Conservation (phyloP, 177 flowering plant species). For the Vitis hybrid region DNA sequence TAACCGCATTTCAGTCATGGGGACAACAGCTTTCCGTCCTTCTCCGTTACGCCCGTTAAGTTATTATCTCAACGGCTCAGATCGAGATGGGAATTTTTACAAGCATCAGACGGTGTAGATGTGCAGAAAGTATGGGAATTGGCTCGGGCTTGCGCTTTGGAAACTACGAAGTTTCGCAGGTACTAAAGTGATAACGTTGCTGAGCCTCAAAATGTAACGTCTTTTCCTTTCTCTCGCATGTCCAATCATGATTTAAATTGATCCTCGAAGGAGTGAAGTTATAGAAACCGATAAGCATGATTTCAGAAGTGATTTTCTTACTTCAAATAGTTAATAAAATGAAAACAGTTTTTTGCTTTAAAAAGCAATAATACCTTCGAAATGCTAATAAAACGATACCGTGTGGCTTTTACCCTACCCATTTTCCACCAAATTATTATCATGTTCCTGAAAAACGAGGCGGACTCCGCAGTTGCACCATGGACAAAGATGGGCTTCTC, state of each 20-base stretch:
- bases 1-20: slow-evolving; percentile 1
- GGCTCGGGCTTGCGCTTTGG: too few relatives aligned
- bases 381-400: too few relatives aligned
- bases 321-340: too few relatives aligned
- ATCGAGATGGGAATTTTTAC: background rate
- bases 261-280: background rate
- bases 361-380: too few relatives aligned
- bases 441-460: too few relatives aligned
- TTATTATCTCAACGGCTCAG: background rate
- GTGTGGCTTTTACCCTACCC: too few relatives aligned
- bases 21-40: slow-evolving; percentile 10
- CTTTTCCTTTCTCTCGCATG: background rate
- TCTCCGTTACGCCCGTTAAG: background rate
- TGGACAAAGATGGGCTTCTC: too few relatives aligned
- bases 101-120: background rate
- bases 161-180: background rate
- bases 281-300: background rate
- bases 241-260: background rate
- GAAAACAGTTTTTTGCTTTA: too few relatives aligned
- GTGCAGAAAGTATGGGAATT: background rate
- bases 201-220: background rate
- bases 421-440: too few relatives aligned
- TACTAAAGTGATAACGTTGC: background rate
- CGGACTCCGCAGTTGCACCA: too few relatives aligned
- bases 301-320: background rate